Base-by-base conservation (phyloP, 192 early-diverging fungal species). In the Gonapodya sp. region DNA sequence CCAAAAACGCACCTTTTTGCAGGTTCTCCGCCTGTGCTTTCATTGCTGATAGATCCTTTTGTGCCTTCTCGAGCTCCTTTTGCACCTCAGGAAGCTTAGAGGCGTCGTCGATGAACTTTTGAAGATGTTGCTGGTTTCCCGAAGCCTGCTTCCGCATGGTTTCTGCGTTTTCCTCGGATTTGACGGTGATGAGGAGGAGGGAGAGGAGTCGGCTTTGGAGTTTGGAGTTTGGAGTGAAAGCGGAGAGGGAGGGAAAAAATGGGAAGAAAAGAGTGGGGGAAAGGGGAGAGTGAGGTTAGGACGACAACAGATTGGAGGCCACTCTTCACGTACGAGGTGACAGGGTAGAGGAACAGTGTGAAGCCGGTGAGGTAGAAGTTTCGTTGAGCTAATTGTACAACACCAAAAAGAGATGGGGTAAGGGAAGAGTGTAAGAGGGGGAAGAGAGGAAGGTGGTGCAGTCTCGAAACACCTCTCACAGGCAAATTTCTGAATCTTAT, bases 321-420 rank as follows among this genome's bases (percentile, higher is more conserved):
- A n/a, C n/a, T n/a, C n/a, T n/a, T n/a, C n/a, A 64, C 46, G 46
- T 64, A 64, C 46, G 8, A 16, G 8, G 46, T 64, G 46, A 64
- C 46, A 16, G 46, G 46, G 46, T 64, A 64, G 24, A 89, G 79
- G 79, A 87, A 87, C 84, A 89, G 84, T n/a, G 88, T 89, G 83
- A 89, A 87, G 18, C 88, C 88, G 1, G 86, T 87, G 80, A 89
- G 82, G 34, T 89, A 89, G 24, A 87, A 84, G 81, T 89, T 89
- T 84, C 88, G 88, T 82, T 89, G 88, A 16, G 86, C 86, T 64
- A n/a, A n/a, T n/a, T n/a, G n/a, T n/a, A n/a, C n/a, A n/a, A n/a
- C n/a, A n/a, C n/a, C n/a, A n/a, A n/a, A n/a, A n/a, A n/a, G n/a
- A n/a, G n/a, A n/a, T n/a, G n/a, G n/a, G n/a, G n/a, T n/a, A n/a